Conservation (phyloP, 352 stramenopile species). For the Aphanomyces stellatus region DNA sequence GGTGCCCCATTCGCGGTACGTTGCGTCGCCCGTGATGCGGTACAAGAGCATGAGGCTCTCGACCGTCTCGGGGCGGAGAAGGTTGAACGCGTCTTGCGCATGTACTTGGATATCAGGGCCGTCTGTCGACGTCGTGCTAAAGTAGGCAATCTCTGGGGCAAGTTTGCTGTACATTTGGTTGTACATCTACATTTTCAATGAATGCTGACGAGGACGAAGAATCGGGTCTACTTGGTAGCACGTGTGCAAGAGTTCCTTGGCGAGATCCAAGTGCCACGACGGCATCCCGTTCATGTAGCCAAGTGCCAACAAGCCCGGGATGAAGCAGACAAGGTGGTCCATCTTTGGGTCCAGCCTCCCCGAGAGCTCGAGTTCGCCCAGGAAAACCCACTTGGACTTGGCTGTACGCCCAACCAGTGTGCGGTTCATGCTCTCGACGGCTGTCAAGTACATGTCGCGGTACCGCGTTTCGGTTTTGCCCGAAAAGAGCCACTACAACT, state of each 20-base stretch:
- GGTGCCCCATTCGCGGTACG: slow-evolving; percentile 70
- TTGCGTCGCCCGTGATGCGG: slow-evolving; percentile 64
- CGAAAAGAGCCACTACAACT: slow-evolving; percentile 38
- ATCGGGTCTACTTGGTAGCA: slow-evolving; percentile 46
- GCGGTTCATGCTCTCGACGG: slow-evolving; percentile 37
- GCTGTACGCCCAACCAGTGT: slow-evolving; percentile 33
- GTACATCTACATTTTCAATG: slow-evolving; percentile 51
- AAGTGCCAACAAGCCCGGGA: slow-evolving; percentile 73
- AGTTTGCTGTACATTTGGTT: slow-evolving; percentile 39
- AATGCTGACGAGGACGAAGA: background rate
- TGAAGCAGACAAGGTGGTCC: slow-evolving; percentile 85
- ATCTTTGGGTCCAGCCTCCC: slow-evolving; percentile 33
- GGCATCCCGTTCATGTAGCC: slow-evolving; percentile 46
- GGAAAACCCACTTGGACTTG: slow-evolving; percentile 32
- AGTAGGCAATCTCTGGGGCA: slow-evolving; percentile 61
- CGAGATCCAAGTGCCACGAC: slow-evolving; percentile 45
- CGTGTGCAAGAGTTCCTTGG: slow-evolving; percentile 55
- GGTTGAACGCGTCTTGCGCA: slow-evolving; percentile 42
- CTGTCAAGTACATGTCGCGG: slow-evolving; percentile 40
- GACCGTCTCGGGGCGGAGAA: slow-evolving; percentile 78
- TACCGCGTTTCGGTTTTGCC: slow-evolving; percentile 39
- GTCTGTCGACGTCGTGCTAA: slow-evolving; percentile 26
- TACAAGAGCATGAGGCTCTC: slow-evolving; percentile 87
- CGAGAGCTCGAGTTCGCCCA: slow-evolving; percentile 30
- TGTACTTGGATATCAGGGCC: slow-evolving; percentile 17